Evolutionary conservation across 2,329 filamentous ascomycete species (phyloP).

Genomic region (Arthrobotrys iridis): DNA sequence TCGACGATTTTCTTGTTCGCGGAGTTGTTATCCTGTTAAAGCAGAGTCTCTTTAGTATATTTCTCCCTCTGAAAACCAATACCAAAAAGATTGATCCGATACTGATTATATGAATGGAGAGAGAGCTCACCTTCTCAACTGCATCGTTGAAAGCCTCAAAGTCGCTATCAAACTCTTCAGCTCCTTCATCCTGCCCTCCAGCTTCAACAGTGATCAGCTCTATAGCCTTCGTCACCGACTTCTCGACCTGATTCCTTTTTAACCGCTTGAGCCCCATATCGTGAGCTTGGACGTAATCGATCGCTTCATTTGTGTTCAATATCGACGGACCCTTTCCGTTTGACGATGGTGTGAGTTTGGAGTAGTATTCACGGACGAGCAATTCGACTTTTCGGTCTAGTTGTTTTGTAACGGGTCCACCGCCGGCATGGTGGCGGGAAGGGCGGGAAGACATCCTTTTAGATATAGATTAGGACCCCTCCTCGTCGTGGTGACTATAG

Average conservation of each 20-base stretch:
- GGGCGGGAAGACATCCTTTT: slow-evolving; percentile 35
- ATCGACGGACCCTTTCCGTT: not conserved
- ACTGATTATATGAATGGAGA: slow-evolving; percentile 8
- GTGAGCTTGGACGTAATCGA: slow-evolving; percentile 73
- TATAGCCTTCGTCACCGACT: slow-evolving; percentile 61
- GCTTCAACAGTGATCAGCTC: slow-evolving; percentile 42
- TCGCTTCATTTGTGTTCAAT: slow-evolving; percentile 68
- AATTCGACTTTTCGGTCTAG: slow-evolving; percentile 57
- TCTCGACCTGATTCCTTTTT: slow-evolving; percentile 82
- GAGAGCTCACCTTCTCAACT: slow-evolving; percentile 64
- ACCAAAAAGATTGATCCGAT: slow-evolving; percentile 58
- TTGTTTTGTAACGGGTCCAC: slow-evolving; percentile 37
- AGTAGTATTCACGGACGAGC: slow-evolving; percentile 54
- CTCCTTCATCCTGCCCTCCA: slow-evolving; percentile 28
- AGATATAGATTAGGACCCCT: not conserved
- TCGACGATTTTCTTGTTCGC: slow-evolving; percentile 74
- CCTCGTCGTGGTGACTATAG: no score
- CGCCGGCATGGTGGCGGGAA: slow-evolving; percentile 32
- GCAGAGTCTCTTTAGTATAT: slow-evolving; percentile 54
- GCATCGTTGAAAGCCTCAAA: slow-evolving; percentile 63
- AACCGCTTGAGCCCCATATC: slow-evolving; percentile 72
- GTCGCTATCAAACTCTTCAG: slow-evolving; percentile 63
- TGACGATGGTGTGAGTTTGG: not conserved
- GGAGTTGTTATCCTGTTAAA: slow-evolving; percentile 67
- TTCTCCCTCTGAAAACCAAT: not conserved